Base-by-base conservation (phyloP, 2,329 filamentous ascomycete genomes). In the Curvularia sp. region DNA sequence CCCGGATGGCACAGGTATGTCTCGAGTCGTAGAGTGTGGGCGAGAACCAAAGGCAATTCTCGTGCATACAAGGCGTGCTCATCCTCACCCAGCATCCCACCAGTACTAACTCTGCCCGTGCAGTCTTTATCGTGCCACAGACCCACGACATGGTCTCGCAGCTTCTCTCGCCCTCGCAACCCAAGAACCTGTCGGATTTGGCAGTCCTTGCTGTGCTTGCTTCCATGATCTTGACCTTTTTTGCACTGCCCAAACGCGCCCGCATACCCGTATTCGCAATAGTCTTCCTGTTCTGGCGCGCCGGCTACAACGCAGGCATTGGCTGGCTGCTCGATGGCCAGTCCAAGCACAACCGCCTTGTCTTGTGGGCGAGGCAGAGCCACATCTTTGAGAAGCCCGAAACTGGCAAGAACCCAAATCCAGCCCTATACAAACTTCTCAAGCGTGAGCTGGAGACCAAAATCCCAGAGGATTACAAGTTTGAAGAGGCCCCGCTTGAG, bases 81-180 rank as follows among this genome's bases (percentile, higher is more conserved):
- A 4, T 19, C 13, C 13, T 23, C 34, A n/a, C 28, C 27, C 13
- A 13, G 19, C 10, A 30, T n/a, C 4, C 48, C 28, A 57, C 46
- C 53, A 47, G 42, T 57, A 57, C 69, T 72, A 56, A 74, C 60
- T 45, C 48, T 19, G 18, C 30, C 13, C 8, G 13, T 47, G 47
- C 72, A 98, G 95, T 97, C 71, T 99, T 99, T 76, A 90, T 92
- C 57, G 95, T 99, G 53, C 95, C 95, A 47, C 89, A 92, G 62
- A 99, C 95, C 55, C 93, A 97, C 83, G 95, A 99, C 80, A 98
- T 99, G 95, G 94, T 99, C 69, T 96, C 94, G 50, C 95, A 98
- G 80, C 86, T 99, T 54, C 87, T 99, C 69, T 95, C 96, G 70
- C 95, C 95, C 50, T 91, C 90, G 66, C 90, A 98, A 75, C 93